A percentile compares a stretch with the other conserved stretches of the same genome.
Evolutionary conservation across 1,139 yeast genomes (phyloP).

Genomic region (Pichia sp.): DNA sequence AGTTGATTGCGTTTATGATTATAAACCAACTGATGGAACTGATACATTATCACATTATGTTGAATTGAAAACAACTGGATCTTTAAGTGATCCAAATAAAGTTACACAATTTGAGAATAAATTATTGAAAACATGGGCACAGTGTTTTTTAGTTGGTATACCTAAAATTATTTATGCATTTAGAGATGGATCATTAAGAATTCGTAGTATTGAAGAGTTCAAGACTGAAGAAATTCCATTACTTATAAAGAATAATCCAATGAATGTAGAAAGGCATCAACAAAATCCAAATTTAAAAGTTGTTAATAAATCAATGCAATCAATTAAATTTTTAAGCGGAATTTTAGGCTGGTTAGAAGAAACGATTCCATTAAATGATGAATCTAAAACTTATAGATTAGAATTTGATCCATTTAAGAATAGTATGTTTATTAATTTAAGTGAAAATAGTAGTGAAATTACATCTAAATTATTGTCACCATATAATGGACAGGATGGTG

Average conservation of each 20-base stretch:
- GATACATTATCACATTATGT: constrained; percentile 67
- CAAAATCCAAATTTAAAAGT: constrained; percentile 20
- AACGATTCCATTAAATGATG: constrained; percentile 51
- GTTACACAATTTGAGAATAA: constrained; percentile 64
- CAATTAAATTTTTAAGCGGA: constrained; percentile 82
- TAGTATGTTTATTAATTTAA: constrained; percentile 34
- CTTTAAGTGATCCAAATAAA: constrained; percentile 46
- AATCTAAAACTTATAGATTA: constrained; percentile 40
- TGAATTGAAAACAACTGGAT: constrained; percentile 71
- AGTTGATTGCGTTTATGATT: constrained; percentile 85
- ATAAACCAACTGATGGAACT: constrained; percentile 47
- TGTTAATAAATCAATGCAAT: constrained; percentile 58
- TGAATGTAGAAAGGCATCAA: constrained; percentile 24
- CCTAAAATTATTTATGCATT: constrained; percentile 78
- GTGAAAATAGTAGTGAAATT: constrained; percentile 25
- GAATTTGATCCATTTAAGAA: constrained; percentile 35
- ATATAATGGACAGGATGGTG: constrained; percentile 29
- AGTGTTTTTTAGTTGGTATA: constrained; percentile 81
- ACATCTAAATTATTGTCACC: constrained; percentile 24
- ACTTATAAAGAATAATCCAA: constrained; percentile 40
- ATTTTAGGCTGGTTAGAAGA: constrained; percentile 68
- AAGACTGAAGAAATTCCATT: constrained; percentile 75
- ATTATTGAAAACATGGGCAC: constrained; percentile 83
- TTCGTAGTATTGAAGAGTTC: constrained; percentile 67
- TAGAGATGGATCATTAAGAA: constrained; percentile 61